Base-by-base conservation (phyloP, 2,329 filamentous ascomycete species). In the Aurifilum marmelostoma region DNA sequence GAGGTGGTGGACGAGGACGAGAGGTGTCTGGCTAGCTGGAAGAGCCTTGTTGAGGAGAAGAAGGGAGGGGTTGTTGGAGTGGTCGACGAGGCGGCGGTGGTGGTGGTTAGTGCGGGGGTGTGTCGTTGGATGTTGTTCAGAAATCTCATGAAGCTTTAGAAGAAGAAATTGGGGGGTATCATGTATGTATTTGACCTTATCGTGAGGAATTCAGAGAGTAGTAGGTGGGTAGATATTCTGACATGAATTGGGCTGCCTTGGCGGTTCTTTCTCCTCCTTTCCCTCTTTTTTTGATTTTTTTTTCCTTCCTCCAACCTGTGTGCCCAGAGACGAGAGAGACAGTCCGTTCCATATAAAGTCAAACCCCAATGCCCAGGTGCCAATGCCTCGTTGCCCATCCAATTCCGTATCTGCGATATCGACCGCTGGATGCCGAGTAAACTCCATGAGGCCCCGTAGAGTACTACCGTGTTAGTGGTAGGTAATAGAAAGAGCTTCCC, bases 351-450 rank as follows among this genome's bases (percentile, higher is more conserved):
- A n/a, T n/a, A 47, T n/a, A 47, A n/a, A n/a, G 43, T n/a, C 21
- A 47, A 21, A 16, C 43, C 43, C 24, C 16, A 24, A 8, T 47
- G 16, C 8, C 18, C 43, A 5, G 8, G 43, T 47, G 43, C 43
- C 43, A 21, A 47, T 47, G 39, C 39, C 34, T 34, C 34, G 8
- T 54, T 27, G n/a, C 50, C 50, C 50, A 24, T 27, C 50, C 50
- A 24, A 12, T 27, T n/a, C 50, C n/a, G 50, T 54, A 54, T 54
- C 50, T 56, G 52, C 52, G 24, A 29, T 56, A 56, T 29, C 52
- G 27, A 56, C 3, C 4, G 24, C 24, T 56, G 52, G 68, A 71
- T 71, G 67, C 70, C 70, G 70, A 71, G 63, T 39, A 71, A 71
- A 71, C 68, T 71, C 70, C 70, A 70, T 37, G 32, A 37, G 34